These are phyloP conservation scores for Colletotrichum nymphaeae DNA, from an alignment of 2,329 filamentous ascomycete species.

Conservation along the genomic window DNA sequence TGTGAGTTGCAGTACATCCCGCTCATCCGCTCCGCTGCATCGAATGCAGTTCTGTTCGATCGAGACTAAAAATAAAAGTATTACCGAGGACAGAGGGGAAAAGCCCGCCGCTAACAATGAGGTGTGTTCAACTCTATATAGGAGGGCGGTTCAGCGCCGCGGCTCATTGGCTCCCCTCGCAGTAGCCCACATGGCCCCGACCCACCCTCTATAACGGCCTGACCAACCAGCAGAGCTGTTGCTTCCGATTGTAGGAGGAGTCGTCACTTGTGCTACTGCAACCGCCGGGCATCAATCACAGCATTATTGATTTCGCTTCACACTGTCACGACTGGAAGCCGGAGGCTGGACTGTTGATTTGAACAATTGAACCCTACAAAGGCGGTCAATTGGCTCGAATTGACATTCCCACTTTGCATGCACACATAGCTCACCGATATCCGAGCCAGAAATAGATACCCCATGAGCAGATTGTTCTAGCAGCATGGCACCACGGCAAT, in stretches of 20 bases:
- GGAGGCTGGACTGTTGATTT: neutral
- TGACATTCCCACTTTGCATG: neutral
- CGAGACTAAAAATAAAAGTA: slow-evolving; percentile 29
- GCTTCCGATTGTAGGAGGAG: slow-evolving; percentile 7
- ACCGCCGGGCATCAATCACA: slow-evolving; percentile 29
- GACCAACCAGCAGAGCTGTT: slow-evolving; percentile 23
- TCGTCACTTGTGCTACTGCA: slow-evolving; percentile 35
- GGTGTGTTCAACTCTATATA: slow-evolving; percentile 34
- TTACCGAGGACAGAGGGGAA: neutral
- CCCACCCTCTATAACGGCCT: neutral
- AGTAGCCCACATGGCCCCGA: slow-evolving; percentile 1
- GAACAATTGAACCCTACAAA: neutral
- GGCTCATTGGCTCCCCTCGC: slow-evolving; percentile 24
- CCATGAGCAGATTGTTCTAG: neutral
- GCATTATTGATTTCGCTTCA: slow-evolving; percentile 1
- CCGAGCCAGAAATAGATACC: slow-evolving; percentile 16
- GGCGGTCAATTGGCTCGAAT: slow-evolving; percentile 4
- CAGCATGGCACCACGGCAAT: neutral
- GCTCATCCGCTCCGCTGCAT: slow-evolving; percentile 18
- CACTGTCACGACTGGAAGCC: neutral
- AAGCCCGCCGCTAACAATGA: neutral
- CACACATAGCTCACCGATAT: neutral
- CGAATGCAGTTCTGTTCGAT: slow-evolving; percentile 18
- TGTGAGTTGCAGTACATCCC: slow-evolving; percentile 7
- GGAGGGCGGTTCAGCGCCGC: slow-evolving; percentile 24